Base-by-base conservation (phyloP, 495 filamentous ascomycete species). In the Hypoxylon intermedium region DNA sequence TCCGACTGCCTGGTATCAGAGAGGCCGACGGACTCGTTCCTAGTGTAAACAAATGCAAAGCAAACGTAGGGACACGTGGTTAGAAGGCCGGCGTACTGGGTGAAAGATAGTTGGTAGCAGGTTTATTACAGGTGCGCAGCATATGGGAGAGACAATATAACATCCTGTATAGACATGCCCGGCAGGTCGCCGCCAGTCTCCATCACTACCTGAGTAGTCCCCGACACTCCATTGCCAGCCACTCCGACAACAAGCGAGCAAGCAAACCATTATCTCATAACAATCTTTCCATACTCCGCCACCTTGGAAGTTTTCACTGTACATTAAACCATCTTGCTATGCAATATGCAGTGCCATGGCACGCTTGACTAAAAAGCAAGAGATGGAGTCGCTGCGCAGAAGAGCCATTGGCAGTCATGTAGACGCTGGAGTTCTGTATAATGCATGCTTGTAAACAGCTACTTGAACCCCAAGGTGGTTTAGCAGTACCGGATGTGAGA, bases 301-400 rank as follows among this genome's bases (percentile, higher is more conserved):
- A 18, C 9, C 28, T 20, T 18, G 16, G 34, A 13, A 37, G 41
- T 9, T 33, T 53, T 50, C 28, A 19, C 33, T 6, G 28, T 47
- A 48, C 58, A 56, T 62, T 56, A 62, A 62, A 62, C 57, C 58
- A 56, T 30, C 9, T 19, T 51, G 52, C 44, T 38, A 43, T 38
- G 58, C 51, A 57, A 56, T 31, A 30, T 56, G 58, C 58, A 56
- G 58, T 51, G 52, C 47, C 52, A 18, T 12, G 3, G 43, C 58
- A 62, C 58, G 58, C 58, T 62, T 51, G 58, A 50, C 51, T 62
- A 1, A 51, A 4, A 49, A 57, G 45, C 37, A 50, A 37, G 45
- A 53, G 36, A 37, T 46, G 58, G 57, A 62, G 58, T 62, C 52
- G 58, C 58, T 44, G 58, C 51, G 51, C 40, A 56, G 58, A 62